Conservation (phyloP, 2,329 filamentous ascomycete genomes). For the Septoria petroselini region DNA sequence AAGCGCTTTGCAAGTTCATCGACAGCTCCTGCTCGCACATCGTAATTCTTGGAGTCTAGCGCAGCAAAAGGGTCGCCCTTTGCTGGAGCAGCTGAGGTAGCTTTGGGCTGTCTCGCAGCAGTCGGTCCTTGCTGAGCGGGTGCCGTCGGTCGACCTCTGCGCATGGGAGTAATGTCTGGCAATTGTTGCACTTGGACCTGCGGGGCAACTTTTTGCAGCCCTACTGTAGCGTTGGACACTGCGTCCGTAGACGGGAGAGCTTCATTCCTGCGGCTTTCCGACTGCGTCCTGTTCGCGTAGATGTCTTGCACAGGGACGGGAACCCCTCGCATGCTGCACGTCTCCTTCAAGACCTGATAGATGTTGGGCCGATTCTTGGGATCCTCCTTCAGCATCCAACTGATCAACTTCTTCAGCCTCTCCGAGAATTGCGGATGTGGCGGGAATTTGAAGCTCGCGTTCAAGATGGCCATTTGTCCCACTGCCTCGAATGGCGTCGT, state of each 20-base stretch:
- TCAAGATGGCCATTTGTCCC: conserved; percentile 93
- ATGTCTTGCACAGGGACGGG: conserved; percentile 80
- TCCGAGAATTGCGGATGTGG: conserved; percentile 86
- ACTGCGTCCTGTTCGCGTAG: conserved; percentile 56
- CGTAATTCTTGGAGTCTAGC: conserved; percentile 65
- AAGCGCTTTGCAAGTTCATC: conserved; percentile 86
- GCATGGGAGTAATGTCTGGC: conserved; percentile 91
- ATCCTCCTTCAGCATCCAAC: conserved; percentile 85
- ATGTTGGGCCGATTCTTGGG: conserved; percentile 82
- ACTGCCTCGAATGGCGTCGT: conserved; percentile 98
- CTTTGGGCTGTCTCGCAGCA: conserved; percentile 52
- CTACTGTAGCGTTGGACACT: conserved; percentile 49
- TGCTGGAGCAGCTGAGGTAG: conserved; percentile 64
- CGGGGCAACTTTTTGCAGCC: conserved; percentile 77
- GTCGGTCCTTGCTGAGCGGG: conserved; percentile 43
- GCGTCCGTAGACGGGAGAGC: conserved; percentile 57
- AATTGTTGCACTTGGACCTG: conserved; percentile 67
- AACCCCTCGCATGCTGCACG: conserved; percentile 82
- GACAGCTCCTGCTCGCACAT: conserved; percentile 49
- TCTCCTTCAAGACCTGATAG: conserved; percentile 84
- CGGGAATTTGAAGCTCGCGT: conserved; percentile 90
- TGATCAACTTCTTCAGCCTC: conserved; percentile 82
- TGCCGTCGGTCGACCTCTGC: conserved; percentile 67
- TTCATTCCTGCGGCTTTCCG: conserved; percentile 61
- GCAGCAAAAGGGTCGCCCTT: conserved; percentile 87